Evolutionary conservation across 176 grass and related monocot species (phyloP), one percentile per base, ranked within the genome.

Genomic region (Bolboschoenus planiculmis): DNA sequence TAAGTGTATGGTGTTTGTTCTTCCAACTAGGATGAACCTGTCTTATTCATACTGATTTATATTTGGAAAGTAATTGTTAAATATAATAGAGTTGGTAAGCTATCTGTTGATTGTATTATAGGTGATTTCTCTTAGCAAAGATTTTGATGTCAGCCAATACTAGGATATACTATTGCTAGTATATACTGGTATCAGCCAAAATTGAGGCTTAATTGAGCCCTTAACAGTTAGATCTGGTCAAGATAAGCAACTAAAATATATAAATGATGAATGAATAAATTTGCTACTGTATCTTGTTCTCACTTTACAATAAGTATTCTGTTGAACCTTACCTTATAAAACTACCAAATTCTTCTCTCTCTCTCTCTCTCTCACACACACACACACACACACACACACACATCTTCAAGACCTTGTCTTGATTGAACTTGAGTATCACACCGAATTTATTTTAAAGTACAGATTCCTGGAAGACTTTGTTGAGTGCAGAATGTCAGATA

Each of bases 401-500:
- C 47, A 11, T 72, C 37, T 42, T 11, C 33, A 24, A 44, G 40
- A 53, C 7, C 26, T 10, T 77, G 0, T 53, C 1, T 29, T 15
- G 2, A 50, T 77, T 77, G 46, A 77, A 26, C 13, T 10, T 30
- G 13, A 51, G 14, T 33, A 77, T 77, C 11, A 77, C 26, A 29
- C 27, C 7, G 2, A 51, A 33, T 31, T 30, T 82, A 50, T 82
- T 82, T 57, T n/a, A n/a, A 66, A 65, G 88, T 74, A 31, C 84
- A 90, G 86, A 84, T 85, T 66, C 10, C 82, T 48, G 31, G 20
- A 50, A 27, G 42, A 56, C 48, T 26, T 87, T 15, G 24, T 68
- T 85, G 36, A 83, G 20, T 88, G 63, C 77, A 83, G 50, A 35
- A 90, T 91, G 89, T 94, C 89, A 57, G 84, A 81, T 14, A 81